Conservation (phyloP, 1,139 yeast genomes). For the Geotrichum bryndzae region DNA sequence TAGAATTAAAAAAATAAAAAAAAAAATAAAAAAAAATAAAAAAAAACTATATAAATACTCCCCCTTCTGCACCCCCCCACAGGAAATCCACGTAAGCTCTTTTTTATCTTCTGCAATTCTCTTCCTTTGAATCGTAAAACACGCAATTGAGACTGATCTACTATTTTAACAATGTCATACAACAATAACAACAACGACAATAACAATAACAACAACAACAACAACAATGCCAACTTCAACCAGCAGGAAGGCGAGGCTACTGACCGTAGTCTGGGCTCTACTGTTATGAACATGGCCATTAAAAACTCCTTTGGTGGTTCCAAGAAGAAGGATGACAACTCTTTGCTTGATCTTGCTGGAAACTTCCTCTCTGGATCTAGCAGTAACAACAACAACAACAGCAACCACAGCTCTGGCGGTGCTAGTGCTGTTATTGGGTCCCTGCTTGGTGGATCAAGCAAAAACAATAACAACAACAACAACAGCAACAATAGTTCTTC, state of each 20-base stretch:
- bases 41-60: not conserved
- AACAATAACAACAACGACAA: not conserved
- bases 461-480: not conserved
- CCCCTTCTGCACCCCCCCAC: not conserved
- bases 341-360: not conserved
- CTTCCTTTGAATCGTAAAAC: not conserved
- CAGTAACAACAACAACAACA: not conserved
- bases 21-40: no score
- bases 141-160: not conserved
- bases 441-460: constrained; percentile 3
- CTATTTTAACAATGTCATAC: not conserved
- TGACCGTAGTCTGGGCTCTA: constrained; percentile 12
- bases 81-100: not conserved
- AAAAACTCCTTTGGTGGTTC: constrained; percentile 7
- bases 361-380: not conserved
- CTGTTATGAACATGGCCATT: constrained; percentile 12
- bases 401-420: not conserved
- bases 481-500: not conserved
- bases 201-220: not conserved
- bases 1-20: not conserved
- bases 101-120: not conserved
- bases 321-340: constrained; percentile 1
- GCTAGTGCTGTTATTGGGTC: constrained; percentile 6
- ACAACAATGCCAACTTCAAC: not conserved
- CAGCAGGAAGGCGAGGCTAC: not conserved